Evolutionary conservation across 257 asterid genomes (phyloP).

Genomic region (Solanum chiquidenum): DNA sequence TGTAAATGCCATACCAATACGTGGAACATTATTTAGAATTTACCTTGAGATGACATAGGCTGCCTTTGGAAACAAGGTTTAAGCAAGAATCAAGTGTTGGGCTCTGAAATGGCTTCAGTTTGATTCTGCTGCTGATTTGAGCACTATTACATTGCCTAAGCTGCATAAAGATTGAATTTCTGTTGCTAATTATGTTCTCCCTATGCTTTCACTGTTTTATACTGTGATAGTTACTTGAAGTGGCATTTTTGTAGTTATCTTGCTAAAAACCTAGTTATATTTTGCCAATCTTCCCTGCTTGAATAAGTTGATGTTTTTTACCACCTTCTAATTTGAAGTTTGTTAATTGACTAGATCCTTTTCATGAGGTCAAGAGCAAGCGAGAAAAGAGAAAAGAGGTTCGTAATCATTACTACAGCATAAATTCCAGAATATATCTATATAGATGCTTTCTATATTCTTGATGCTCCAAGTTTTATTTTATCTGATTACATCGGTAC

Average conservation of each 20-base stretch:
- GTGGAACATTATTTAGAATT: not conserved
- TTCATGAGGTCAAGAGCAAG: constrained; percentile 88
- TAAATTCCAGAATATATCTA: not conserved
- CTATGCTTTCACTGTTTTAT: not conserved
- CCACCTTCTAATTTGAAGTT: constrained; percentile 15
- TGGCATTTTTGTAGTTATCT: not conserved
- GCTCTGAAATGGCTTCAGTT: not conserved
- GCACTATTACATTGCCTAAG: not conserved
- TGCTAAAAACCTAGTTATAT: not conserved
- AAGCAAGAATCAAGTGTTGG: not conserved
- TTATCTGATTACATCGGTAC: not conserved
- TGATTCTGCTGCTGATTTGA: not conserved
- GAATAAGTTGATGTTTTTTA: not conserved
- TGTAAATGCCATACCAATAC: not conserved
- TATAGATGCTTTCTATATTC: not conserved
- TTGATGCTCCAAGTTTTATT: not conserved
- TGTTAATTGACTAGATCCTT: constrained; percentile 43
- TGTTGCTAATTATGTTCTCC: not conserved
- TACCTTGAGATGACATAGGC: not conserved
- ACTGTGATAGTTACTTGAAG: not conserved
- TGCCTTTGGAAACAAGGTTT: not conserved
- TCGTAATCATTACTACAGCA: constrained; percentile 13
- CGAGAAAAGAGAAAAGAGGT: constrained; percentile 96
- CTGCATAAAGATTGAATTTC: not conserved
- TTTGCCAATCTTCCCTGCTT: not conserved